Conservation (phyloP, 345 rosid species). For the Isatis tinctoria region DNA sequence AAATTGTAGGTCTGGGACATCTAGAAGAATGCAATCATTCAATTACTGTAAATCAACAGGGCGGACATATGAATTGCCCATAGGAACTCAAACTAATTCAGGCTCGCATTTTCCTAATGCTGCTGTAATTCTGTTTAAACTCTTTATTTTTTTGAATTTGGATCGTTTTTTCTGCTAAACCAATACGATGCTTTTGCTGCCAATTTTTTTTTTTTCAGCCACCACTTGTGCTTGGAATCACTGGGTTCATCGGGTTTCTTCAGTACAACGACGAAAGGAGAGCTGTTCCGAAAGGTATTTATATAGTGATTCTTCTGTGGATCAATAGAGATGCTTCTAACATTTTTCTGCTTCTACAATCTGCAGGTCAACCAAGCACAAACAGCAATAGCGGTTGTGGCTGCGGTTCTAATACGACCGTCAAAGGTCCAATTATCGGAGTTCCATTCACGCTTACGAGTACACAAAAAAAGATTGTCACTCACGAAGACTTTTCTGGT, state of each 20-base stretch:
- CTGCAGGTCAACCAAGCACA: conserved; percentile 37
- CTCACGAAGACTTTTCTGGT: conserved; percentile 54
- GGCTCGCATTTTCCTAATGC: conserved; percentile 38
- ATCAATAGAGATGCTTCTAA: neutral
- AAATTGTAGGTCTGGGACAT: conserved; percentile 41
- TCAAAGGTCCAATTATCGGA: too few species aligned
- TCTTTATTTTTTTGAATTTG: neutral
- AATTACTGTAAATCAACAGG: conserved; percentile 49
- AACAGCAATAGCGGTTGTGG: conserved; percentile 38
- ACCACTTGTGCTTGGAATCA: conserved; percentile 50
- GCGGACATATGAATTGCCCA: conserved; percentile 14
- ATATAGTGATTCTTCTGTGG: neutral
- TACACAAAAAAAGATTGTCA: conserved; percentile 49
- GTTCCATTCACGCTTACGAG: conserved; percentile 70
- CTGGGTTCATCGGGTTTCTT: conserved; percentile 50
- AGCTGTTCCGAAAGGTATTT: conserved; percentile 56
- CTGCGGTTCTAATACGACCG: conserved; percentile 21
- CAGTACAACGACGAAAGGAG: conserved; percentile 87
- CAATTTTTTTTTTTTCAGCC: conserved; percentile 66
- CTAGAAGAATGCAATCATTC: conserved; percentile 45
- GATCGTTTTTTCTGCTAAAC: neutral
- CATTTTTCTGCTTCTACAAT: neutral
- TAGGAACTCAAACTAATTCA: conserved; percentile 38
- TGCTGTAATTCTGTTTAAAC: conserved; percentile 36
- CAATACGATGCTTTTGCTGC: neutral